Evolutionary conservation across 306 rosid genomes (phyloP), one percentile per base, ranked within the genome.

Genomic region (Pyrus pyrifolia): DNA sequence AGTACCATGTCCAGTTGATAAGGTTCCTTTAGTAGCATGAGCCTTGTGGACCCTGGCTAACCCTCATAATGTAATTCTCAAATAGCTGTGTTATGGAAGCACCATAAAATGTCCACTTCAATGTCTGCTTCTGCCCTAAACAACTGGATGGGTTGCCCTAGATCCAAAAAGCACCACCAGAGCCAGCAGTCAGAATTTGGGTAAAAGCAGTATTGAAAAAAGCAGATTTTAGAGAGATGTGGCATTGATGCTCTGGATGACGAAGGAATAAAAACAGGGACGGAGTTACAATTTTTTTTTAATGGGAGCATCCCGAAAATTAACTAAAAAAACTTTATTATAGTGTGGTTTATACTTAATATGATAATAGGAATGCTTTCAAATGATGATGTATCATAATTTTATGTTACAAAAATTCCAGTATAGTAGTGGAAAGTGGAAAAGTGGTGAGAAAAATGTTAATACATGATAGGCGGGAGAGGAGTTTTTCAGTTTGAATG

Each of bases 231-330:
- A 46, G 64, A 76, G 69, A 76, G 73, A 74, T 78, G 84, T 75
- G 87, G 79, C 85, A 79, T 81, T 71, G 75, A 76, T 76, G 76
- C 74, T 70, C 76, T 84, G 87, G 87, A 80, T 79, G 80, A 71
- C 11, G 85, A 75, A 80, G 86, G 86, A 86, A 89, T 87, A 84
- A 76, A 65, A 71, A 62, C 79, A 25, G 25, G 25, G 25, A 25
- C 25, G 25, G 25, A 25, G 25, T 25, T 25, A 25, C 25, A 25
- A 25, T 25, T 25, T 25, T 25, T 25, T 25, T 25, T 25, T 25
- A 25, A 1, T 25, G 25, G 25, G 25, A 25, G 25, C 25, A 25
- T 25, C 25, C 25, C 25, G 25, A 25, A 25, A 25, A 25, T 25
- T 25, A 25, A 25, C 25, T 25, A 25, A 25, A 1, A 25, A 25